Evolutionary conservation across 805 yeast species (phyloP), one percentile per base, ranked within the genome.

Genomic region (Peterozyma toletana): DNA sequence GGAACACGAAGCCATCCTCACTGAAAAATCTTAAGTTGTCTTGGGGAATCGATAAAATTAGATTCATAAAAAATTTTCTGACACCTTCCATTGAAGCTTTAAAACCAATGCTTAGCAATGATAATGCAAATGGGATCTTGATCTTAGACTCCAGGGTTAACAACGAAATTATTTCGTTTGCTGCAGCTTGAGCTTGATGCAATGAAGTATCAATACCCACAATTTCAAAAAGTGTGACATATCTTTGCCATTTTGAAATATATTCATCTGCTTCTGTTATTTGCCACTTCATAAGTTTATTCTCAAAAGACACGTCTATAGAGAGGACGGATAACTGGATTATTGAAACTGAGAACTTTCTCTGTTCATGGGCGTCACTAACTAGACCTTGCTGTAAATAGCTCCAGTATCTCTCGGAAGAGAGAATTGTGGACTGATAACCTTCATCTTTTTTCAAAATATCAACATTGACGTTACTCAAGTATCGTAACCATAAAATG

Each of bases 181-280:
- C 61, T 0, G 93, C 91, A 11, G 87, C 96, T 51, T 81, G 80
- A 0, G 90, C 79, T 60, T 90, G 96, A 53, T 90, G 89, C 53
- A 86, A 63, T 0, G 96, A 85, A 0, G 96, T 79, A 57, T 89
- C 96, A 35, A 89, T 72, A 1, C 88, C 93, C 27, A 86, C 63
- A 39, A 89, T 84, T 55, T 89, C 96, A 53, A 77, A 83, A 11
- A 89, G 62, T 0, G 96, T 86, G 27, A 78, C 68, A 53, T 70
- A 89, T 46, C 86, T 71, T 37, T 76, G 70, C 96, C 96, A 89
- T 17, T 78, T 73, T 5, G 62, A 64, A 15, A 75, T 53, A 36
- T 68, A 66, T 15, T 44, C 44, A 0, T 58, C 62, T 1, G 43
- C 48, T 9, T 58, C 47, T 1, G 53, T 34, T 1, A 46, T 42